Evolutionary conservation across 306 rosid genomes (phyloP).

Genomic region (Astragalus glycyphyllos): DNA sequence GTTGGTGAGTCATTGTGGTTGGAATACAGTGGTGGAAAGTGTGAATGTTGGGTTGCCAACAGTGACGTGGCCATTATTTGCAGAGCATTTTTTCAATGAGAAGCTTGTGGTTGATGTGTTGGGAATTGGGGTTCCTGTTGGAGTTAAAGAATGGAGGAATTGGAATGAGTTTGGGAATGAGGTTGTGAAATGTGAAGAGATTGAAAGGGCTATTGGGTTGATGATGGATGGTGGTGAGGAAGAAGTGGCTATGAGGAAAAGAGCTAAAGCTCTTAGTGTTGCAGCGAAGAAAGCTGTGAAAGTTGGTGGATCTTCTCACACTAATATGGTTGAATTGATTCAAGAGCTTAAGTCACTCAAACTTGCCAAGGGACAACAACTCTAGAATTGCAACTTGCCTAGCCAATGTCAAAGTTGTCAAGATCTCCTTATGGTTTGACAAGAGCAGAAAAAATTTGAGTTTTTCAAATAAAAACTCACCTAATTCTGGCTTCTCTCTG

Average conservation of each 20-base stretch:
- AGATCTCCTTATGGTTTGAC: too few species aligned
- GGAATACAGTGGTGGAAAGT: constrained; percentile 47
- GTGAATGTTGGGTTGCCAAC: constrained; percentile 47
- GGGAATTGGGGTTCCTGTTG: constrained; percentile 48
- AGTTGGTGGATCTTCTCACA: constrained; percentile 48
- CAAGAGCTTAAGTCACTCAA: constrained; percentile 23
- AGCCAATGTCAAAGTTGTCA: too few species aligned
- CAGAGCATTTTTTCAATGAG: constrained; percentile 50
- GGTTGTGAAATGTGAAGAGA: constrained; percentile 36
- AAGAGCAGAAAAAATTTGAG: too few species aligned
- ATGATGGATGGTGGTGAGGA: constrained; percentile 37
- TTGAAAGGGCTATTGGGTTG: constrained; percentile 29
- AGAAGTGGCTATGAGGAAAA: constrained; percentile 34
- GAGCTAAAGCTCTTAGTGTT: constrained; percentile 13
- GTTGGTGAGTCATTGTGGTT: constrained; percentile 45
- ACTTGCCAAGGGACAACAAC: constrained; percentile 3
- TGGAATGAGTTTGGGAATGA: constrained; percentile 45
- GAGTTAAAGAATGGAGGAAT: constrained; percentile 43
- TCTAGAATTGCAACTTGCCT: too few species aligned
- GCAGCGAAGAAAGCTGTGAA: constrained; percentile 37
- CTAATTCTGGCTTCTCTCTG: too few species aligned
- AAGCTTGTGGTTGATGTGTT: constrained; percentile 45
- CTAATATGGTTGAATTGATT: constrained; percentile 31
- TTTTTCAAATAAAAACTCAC: too few species aligned
- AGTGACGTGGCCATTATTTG: constrained; percentile 52